These are phyloP conservation scores for Syzygium jambos DNA, from an alignment of 345 rosid genomes.

Conservation along the genomic window DNA sequence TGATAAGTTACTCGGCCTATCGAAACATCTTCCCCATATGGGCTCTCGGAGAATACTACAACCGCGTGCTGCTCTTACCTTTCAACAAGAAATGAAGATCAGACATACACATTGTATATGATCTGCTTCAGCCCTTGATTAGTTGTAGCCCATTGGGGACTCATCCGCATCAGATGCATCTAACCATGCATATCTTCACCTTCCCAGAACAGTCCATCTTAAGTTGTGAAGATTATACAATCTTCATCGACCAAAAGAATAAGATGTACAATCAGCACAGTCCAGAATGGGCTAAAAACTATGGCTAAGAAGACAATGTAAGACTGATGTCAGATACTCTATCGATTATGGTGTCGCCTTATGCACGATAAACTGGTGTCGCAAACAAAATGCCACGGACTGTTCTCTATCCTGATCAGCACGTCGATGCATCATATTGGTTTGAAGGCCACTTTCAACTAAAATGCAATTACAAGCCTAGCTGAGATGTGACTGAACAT, in stretches of 20 bases:
- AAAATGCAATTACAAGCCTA: background rate
- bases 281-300: background rate
- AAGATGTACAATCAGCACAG: background rate
- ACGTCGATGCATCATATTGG: background rate
- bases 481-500: background rate
- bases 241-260: background rate
- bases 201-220: background rate
- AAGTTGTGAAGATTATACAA: background rate
- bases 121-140: background rate
- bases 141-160: background rate
- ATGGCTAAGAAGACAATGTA: background rate
- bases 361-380: background rate
- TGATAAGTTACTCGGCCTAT: conserved; percentile 57
- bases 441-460: background rate
- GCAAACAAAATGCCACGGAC: background rate
- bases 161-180: background rate
- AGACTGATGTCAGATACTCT: background rate
- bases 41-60: conserved; percentile 57
- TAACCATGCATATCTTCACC: background rate
- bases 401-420: background rate
- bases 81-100: background rate
- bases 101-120: background rate
- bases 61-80: conserved; percentile 10
- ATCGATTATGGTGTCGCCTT: background rate
- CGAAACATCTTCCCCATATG: conserved; percentile 52